Conservation (phyloP, 1,284 basidiomycete species). For the Tylopilus orsonianus region DNA sequence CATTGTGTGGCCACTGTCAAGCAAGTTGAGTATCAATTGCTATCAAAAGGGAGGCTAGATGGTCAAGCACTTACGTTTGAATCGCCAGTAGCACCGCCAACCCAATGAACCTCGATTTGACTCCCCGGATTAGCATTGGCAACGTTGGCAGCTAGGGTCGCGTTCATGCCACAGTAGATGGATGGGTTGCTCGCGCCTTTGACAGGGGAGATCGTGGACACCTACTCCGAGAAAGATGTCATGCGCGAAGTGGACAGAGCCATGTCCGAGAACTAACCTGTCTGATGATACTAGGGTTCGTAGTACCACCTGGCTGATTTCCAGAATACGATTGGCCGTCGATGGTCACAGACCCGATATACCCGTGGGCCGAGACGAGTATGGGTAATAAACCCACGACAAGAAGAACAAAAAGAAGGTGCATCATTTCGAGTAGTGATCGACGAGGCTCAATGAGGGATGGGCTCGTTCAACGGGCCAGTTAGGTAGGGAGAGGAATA, state of each 20-base stretch:
- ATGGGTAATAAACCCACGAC: constrained; percentile 19
- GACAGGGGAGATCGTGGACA: constrained; percentile 40
- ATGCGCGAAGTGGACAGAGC: background rate
- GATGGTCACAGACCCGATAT: constrained; percentile 30
- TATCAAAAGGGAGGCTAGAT: background rate
- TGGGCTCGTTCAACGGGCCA: constrained; percentile 24
- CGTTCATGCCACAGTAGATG: constrained; percentile 44
- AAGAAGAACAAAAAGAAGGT: constrained; percentile 13
- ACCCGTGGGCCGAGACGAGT: constrained; percentile 34
- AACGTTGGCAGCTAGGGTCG: constrained; percentile 37
- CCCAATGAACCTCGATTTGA: constrained; percentile 35
- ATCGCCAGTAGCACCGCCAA: constrained; percentile 32
- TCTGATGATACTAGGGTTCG: constrained; percentile 35
- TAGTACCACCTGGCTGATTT: constrained; percentile 27
- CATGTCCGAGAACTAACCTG: constrained; percentile 21
- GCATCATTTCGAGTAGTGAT: constrained; percentile 12
- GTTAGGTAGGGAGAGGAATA: constrained; percentile 14
- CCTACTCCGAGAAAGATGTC: constrained; percentile 9
- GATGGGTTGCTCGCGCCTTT: constrained; percentile 40
- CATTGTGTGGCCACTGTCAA: constrained; percentile 38
- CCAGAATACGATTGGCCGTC: constrained; percentile 37
- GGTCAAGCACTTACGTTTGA: constrained; percentile 24
- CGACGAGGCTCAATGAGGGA: background rate
- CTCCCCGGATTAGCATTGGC: constrained; percentile 44
- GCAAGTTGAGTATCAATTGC: background rate